Evolutionary conservation across 192 early-diverging fungal genomes (phyloP), one percentile per base, ranked within the genome.

Genomic region (Entomortierella lignicola): DNA sequence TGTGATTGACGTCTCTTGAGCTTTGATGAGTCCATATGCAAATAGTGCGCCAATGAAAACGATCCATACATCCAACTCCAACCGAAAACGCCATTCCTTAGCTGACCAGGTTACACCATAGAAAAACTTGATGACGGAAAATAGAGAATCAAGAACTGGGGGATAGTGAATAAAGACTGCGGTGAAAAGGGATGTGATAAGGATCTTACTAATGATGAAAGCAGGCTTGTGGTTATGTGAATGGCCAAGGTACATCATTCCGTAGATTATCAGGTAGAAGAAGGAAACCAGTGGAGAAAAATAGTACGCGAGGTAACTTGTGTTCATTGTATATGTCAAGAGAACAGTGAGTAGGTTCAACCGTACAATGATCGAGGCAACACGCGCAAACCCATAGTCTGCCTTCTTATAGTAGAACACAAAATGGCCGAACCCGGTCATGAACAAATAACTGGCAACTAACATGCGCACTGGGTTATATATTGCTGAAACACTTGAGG

Each of bases 361-460:
- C 6, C 93, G 84, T 32, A 90, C 71, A 34, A 94, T 71, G 30
- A 92, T 85, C 17, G 79, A 82, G 4, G 89, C 84, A 21, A 93
- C 80, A n/a, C 93, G 89, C 8, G 64, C 58, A 60, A 92, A 69
- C 0, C 89, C 84, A 80, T 86, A 94, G 63, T 92, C 90, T 39
- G 66, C 83, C 71, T 92, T 94, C 61, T 83, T 86, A 75, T 88
- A 89, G 39, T 91, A 93, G 66, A 85, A 94, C 41, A 82, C 79
- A 56, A 91, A 92, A 66, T 94, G 93, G 0, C 93, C 93, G 71
- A 92, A 94, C 31, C 93, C 93, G 0, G 93, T 93, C 90, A 92
- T 91, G 74, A 92, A 94, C 37, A 94, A 84, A 59, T 94, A 94
- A 32, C 88, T 86, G 26, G 91, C 92, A 1, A 94, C 93, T 56